Base-by-base conservation (phyloP, 2,329 filamentous ascomycete species). In the Coniella vitis region DNA sequence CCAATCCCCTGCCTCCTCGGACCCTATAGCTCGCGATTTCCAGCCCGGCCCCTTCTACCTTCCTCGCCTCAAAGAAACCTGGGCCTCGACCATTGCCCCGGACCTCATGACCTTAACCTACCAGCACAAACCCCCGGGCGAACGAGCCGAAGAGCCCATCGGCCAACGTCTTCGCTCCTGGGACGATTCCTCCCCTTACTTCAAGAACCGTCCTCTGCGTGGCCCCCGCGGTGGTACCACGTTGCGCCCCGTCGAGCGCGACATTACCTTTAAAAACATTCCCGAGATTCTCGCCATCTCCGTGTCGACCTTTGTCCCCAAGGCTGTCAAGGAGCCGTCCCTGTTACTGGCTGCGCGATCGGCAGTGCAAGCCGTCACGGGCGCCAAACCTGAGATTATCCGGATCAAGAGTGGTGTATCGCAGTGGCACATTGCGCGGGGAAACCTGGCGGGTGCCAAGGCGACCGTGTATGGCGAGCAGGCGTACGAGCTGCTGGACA, bases 71-170 rank as follows among this genome's bases (percentile, higher is more conserved):
- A 83, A 89, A 68, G 88, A 97, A 68, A 96, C 91, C 42, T 96
- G 87, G 73, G 78, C 93, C 62, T 82, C 82, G 58, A 95, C 90
- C 52, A 79, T 96, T 58, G 86, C 89, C 37, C 76, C 87, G 25
- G 93, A 98, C 68, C 78, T 96, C 59, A 81, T 97, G 72, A 86
- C 90, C 40, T 77, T 98, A 61, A 82, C 86, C 58, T 98, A 98
- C 72, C 79, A 81, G 48, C 93, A 98, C 72, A 80, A 73, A 45
- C 87, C 89, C 1, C 90, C 90, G 0, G 90, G 90, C 51, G 86
- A 84, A 7, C 64, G 71, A 62, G 74, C 65, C 10, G 63, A 71
- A 63, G 76, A 64, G 57, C 59, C 62, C 31, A 65, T 67, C n/a
- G 67, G 71, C 46, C 70, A 88, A 53, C 82, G 87, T 54, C 72